These are phyloP conservation scores for Smittium culicis DNA, from an alignment of 371 early-diverging fungal genomes.

Conservation along the genomic window DNA sequence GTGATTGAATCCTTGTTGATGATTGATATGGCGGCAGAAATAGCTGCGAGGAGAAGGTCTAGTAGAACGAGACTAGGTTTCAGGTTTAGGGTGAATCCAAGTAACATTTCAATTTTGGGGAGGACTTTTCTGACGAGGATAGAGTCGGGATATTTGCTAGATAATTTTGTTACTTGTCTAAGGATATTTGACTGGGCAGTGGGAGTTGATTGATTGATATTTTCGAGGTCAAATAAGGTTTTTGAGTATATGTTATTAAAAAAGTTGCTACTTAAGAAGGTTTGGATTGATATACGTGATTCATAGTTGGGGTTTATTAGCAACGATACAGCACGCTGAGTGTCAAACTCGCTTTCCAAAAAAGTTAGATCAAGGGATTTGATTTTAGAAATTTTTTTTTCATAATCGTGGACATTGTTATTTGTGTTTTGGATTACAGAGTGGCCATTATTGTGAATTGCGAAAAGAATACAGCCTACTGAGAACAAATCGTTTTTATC, in stretches of 20 bases:
- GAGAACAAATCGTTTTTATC: slow-evolving; percentile 65
- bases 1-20: not conserved
- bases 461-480: slow-evolving; percentile 63
- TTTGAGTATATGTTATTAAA: not conserved
- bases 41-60: not conserved
- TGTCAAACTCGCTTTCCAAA: not conserved
- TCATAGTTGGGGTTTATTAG: not conserved
- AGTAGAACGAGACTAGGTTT: not conserved
- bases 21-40: not conserved
- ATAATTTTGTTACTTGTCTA: not conserved
- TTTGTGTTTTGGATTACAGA: slow-evolving; percentile 34
- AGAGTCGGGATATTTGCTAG: not conserved
- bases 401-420: not conserved
- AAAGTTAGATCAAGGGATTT: not conserved
- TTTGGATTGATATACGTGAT: not conserved
- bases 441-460: slow-evolving; percentile 54
- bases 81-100: not conserved
- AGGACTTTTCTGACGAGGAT: not conserved
- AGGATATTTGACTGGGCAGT: not conserved
- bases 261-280: not conserved
- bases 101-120: not conserved
- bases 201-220: not conserved
- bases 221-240: not conserved
- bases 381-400: not conserved
- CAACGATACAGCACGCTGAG: not conserved